Percentiles rank a stretch among this genome's conserved stretches.
Conservation (phyloP, 2,329 filamentous ascomycete species). For the Paradendryphiella salina region DNA sequence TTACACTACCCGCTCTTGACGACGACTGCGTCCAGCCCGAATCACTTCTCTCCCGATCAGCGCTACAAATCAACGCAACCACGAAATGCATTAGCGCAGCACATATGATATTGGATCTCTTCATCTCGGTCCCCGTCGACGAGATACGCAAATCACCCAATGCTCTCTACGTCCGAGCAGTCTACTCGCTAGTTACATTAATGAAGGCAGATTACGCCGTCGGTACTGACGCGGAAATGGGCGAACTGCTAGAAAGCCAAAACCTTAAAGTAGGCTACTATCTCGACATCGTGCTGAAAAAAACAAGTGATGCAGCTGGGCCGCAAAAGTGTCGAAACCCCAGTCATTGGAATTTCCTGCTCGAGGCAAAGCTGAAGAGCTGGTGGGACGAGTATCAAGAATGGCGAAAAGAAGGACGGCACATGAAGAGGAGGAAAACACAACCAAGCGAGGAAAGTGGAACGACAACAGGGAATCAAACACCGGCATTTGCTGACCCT, state of each 20-base stretch:
- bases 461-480: slow-evolving; percentile 7
- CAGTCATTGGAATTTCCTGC: slow-evolving; percentile 37
- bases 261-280: slow-evolving; percentile 41
- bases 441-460: not conserved
- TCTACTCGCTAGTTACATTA: slow-evolving; percentile 39
- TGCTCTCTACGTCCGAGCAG: slow-evolving; percentile 37
- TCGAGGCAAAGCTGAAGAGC: slow-evolving; percentile 36
- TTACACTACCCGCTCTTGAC: slow-evolving; percentile 42
- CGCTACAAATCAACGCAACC: slow-evolving; percentile 44
- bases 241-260: slow-evolving; percentile 39
- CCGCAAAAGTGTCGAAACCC: slow-evolving; percentile 39
- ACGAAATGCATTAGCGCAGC: slow-evolving; percentile 41
- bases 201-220: slow-evolving; percentile 45
- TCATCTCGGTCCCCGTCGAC: slow-evolving; percentile 26
- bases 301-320: slow-evolving; percentile 32
- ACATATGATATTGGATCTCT: slow-evolving; percentile 40
- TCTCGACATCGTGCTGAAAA: slow-evolving; percentile 29
- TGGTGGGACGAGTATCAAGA: slow-evolving; percentile 40
- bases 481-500: slow-evolving; percentile 8
- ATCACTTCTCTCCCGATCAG: slow-evolving; percentile 36
- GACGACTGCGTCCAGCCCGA: slow-evolving; percentile 42
- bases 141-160: slow-evolving; percentile 34
- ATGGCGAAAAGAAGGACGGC: slow-evolving; percentile 33
- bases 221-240: slow-evolving; percentile 39
- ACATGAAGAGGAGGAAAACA: slow-evolving; percentile 30